Conservation (phyloP, 192 early-diverging fungal species). For the Backusella tarrabulga region DNA sequence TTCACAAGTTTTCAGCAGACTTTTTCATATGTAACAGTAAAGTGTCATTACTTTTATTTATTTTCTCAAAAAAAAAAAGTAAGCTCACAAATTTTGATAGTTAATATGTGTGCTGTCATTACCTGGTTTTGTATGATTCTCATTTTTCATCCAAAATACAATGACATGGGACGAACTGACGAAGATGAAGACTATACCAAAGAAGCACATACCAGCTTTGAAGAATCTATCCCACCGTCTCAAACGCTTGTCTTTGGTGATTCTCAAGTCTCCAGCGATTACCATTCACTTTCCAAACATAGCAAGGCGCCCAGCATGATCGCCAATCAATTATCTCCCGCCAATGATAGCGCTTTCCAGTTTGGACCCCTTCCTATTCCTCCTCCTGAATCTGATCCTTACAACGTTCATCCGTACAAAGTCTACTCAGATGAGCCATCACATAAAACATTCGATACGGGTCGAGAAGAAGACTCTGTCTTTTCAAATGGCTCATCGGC, state of each 20-base stretch:
- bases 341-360: conserved; percentile 2
- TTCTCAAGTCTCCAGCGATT: not conserved
- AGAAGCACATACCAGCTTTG: not conserved
- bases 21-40: conserved; percentile 37
- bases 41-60: not conserved
- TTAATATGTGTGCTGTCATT: conserved; percentile 6
- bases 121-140: conserved; percentile 8
- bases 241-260: not conserved
- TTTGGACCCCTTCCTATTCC: conserved; percentile 3
- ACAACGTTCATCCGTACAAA: not conserved
- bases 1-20: conserved; percentile 34
- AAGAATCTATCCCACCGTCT: not conserved
- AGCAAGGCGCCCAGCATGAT: not conserved
- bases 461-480: not conserved
- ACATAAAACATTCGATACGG: not conserved
- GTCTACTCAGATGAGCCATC: not conserved
- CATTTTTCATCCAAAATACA: conserved; percentile 1
- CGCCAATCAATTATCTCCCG: not conserved
- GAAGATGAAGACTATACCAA: not conserved
- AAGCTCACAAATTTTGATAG: not conserved
- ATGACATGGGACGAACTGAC: not conserved
- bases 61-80: not conserved
- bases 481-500: not conserved
- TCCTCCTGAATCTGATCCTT: not conserved
- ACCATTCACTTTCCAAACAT: not conserved